Evolutionary conservation across 352 stramenopile species (phyloP).

Genomic region (Phytophthora ohioensis): DNA sequence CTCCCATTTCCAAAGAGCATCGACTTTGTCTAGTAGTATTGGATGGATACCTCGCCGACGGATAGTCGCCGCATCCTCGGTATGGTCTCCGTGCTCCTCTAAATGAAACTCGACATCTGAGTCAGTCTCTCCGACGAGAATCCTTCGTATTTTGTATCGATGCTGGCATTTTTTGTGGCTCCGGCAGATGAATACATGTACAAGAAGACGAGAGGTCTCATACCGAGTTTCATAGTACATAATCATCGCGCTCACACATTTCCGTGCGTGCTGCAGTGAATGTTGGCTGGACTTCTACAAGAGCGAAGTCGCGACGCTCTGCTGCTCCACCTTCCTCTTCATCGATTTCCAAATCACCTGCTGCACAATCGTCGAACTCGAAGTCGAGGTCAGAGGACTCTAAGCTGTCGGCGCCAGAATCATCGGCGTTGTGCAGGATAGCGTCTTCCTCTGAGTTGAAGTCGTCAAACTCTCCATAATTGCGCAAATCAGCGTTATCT

Average conservation of each 20-base stretch:
- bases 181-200: background rate
- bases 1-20: slow-evolving; percentile 1
- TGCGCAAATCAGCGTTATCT: too few species aligned
- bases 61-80: background rate
- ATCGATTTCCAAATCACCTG: background rate
- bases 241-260: background rate
- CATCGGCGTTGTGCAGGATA: background rate
- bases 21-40: background rate
- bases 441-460: too few species aligned
- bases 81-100: background rate
- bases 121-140: background rate
- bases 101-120: background rate
- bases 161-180: background rate
- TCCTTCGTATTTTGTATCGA: slow-evolving; percentile 1
- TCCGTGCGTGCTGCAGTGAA: background rate
- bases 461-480: too few species aligned
- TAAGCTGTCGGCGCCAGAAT: background rate
- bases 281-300: too few species aligned
- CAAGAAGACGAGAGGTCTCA: background rate
- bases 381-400: background rate
- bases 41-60: slow-evolving; percentile 3
- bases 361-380: background rate
- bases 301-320: background rate
- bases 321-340: background rate
- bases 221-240: slow-evolving; percentile 1